phyloP scores from a whole-genome alignment of 2,329 filamentous ascomycete species.

The Scedosporium dehoogii region DNA sequence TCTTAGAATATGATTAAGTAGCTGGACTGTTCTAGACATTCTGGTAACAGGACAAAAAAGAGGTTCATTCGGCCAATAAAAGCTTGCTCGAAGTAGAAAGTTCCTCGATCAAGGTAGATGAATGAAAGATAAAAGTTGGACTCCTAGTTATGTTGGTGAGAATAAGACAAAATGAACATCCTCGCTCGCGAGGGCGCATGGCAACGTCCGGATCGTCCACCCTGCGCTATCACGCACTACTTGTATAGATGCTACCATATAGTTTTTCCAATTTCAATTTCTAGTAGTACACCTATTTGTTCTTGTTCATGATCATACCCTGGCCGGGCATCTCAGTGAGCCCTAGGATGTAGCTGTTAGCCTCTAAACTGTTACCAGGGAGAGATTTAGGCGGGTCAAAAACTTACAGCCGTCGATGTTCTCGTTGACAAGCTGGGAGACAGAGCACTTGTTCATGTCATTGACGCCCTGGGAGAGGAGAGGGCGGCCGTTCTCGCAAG shows the following conservation, averaged over 20 bases:
- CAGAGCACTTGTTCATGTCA: conserved; percentile 3
- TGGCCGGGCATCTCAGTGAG: conserved; percentile 6
- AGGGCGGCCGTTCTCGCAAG: conserved; percentile 21
- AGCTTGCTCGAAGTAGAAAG: not conserved
- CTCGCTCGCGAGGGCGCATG: not conserved
- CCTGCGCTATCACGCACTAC: not conserved
- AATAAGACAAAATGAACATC: not conserved
- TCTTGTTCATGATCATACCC: not conserved
- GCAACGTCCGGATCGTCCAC: not conserved
- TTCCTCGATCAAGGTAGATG: not conserved
- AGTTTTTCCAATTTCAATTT: not conserved
- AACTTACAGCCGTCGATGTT: conserved; percentile 32
- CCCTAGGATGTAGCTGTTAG: not conserved
- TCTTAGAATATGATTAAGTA: not conserved
- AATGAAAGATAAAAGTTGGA: not conserved
- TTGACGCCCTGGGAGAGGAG: conserved; percentile 2
- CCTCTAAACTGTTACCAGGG: not conserved
- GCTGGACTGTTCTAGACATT: not conserved
- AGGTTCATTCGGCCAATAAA: not conserved
- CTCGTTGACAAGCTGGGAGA: conserved; percentile 34
- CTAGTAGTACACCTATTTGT: not conserved
- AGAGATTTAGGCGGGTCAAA: no score
- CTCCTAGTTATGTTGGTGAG: not conserved
- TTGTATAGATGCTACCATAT: not conserved
- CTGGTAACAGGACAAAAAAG: not conserved